phyloP scores from a whole-genome alignment of 352 stramenopile species.

The Thalassiosira oceanica region DNA sequence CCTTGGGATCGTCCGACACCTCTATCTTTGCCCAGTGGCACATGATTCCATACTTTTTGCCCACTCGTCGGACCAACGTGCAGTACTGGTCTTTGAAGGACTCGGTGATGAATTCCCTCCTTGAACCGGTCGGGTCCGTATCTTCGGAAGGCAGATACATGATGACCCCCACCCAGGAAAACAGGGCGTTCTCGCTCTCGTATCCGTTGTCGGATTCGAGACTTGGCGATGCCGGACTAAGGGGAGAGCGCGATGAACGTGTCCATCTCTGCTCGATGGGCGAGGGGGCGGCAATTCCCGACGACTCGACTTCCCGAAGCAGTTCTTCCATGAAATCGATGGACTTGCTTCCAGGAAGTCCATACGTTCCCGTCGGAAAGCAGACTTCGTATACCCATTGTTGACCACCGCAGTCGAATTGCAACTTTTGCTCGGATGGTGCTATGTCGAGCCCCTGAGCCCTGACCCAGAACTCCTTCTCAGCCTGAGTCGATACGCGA shows the following conservation, averaged over 20 bases:
- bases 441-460: slow-evolving; percentile 89
- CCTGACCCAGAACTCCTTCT: slow-evolving; percentile 94
- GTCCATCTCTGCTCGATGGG: slow-evolving; percentile 99
- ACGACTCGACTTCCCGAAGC: slow-evolving; percentile 88
- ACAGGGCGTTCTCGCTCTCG: slow-evolving; percentile 62
- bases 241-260: slow-evolving; percentile 85
- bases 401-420: slow-evolving; percentile 98
- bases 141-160: slow-evolving; percentile 90
- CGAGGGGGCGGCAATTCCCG: slow-evolving; percentile 90
- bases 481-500: too few species aligned
- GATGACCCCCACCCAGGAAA: slow-evolving; percentile 97
- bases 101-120: slow-evolving; percentile 87
- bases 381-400: slow-evolving; percentile 97
- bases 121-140: slow-evolving; percentile 47
- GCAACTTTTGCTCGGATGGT: slow-evolving; percentile 92
- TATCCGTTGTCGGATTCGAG: slow-evolving; percentile 22
- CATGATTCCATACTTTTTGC: slow-evolving; percentile 85
- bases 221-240: slow-evolving; percentile 86
- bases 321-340: slow-evolving; percentile 92
- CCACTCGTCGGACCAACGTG: slow-evolving; percentile 86
- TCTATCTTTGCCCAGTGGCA: slow-evolving; percentile 98
- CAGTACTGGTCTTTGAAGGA: slow-evolving; percentile 91
- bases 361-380: slow-evolving; percentile 85
- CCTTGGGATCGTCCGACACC: slow-evolving; percentile 17
- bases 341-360: slow-evolving; percentile 79